Percentiles rank a stretch among this genome's conserved stretches.
phyloP scores from a whole-genome alignment of 495 filamentous ascomycete species.

The Mycothermus thermophilus region DNA sequence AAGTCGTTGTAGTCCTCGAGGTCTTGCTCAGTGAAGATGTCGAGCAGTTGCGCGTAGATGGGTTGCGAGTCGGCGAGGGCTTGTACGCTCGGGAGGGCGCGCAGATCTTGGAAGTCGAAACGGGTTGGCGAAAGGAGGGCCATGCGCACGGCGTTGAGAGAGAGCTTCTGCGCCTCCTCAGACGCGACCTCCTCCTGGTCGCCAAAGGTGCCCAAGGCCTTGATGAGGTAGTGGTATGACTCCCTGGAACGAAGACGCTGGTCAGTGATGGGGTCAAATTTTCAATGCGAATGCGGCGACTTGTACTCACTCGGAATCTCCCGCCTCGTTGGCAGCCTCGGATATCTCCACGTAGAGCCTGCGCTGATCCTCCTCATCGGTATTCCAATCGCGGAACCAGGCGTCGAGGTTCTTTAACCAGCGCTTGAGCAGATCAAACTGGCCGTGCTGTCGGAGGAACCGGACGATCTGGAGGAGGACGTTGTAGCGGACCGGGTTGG shows the following conservation, averaged over 20 bases:
- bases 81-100: slow-evolving; percentile 72
- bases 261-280: too few relatives aligned
- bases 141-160: slow-evolving; percentile 68
- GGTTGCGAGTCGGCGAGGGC: slow-evolving; percentile 71
- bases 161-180: slow-evolving; percentile 63
- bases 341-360: slow-evolving; percentile 67
- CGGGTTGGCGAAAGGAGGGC: slow-evolving; percentile 63
- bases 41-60: slow-evolving; percentile 74
- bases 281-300: too few relatives aligned
- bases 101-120: slow-evolving; percentile 91
- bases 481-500: slow-evolving; percentile 70
- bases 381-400: slow-evolving; percentile 77
- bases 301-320: slow-evolving; percentile 51
- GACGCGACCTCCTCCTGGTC: slow-evolving; percentile 42
- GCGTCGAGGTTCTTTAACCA: slow-evolving; percentile 63
- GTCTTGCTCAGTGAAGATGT: slow-evolving; percentile 85
- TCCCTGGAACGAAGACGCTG: slow-evolving; percentile 36
- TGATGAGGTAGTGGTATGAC: slow-evolving; percentile 69
- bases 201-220: slow-evolving; percentile 72
- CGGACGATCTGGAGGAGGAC: slow-evolving; percentile 73
- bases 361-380: slow-evolving; percentile 65
- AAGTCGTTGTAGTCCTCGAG: slow-evolving; percentile 94
- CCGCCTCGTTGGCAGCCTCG: slow-evolving; percentile 60
- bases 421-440: slow-evolving; percentile 67
- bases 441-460: slow-evolving; percentile 55